Evolutionary conservation across 768 basidiomycete species (phyloP).

Genomic region (Suillus weaverae): DNA sequence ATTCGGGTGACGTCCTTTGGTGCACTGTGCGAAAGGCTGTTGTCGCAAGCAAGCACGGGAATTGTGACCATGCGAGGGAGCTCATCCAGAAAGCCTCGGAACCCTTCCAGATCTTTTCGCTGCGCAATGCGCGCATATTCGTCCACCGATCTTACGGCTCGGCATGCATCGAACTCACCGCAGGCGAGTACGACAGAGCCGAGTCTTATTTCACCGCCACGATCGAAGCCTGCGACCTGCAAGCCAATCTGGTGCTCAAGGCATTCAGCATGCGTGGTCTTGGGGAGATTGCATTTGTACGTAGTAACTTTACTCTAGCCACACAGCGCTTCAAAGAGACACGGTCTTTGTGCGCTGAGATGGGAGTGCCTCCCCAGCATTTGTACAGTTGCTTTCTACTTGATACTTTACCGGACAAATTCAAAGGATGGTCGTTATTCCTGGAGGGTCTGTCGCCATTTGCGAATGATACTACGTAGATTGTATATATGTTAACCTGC

Average conservation of each 20-base stretch:
- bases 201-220: neutral
- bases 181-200: neutral
- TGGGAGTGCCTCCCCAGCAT: neutral
- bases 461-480: no score
- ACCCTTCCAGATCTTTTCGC: neutral
- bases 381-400: neutral
- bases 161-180: neutral
- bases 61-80: neutral
- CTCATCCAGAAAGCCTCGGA: neutral
- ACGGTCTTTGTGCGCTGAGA: neutral
- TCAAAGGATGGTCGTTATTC: neutral
- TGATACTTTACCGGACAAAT: neutral
- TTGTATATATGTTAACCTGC: no score
- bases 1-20: neutral
- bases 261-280: neutral
- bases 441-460: neutral
- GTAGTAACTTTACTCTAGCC: neutral
- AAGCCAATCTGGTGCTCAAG: neutral
- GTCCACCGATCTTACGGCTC: neutral
- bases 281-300: neutral
- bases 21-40: neutral
- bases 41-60: neutral
- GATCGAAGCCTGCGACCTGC: neutral
- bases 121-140: neutral
- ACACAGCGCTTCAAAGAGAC: neutral